Conservation (phyloP, 805 yeast species). For the Yamadazyma endophytica region DNA sequence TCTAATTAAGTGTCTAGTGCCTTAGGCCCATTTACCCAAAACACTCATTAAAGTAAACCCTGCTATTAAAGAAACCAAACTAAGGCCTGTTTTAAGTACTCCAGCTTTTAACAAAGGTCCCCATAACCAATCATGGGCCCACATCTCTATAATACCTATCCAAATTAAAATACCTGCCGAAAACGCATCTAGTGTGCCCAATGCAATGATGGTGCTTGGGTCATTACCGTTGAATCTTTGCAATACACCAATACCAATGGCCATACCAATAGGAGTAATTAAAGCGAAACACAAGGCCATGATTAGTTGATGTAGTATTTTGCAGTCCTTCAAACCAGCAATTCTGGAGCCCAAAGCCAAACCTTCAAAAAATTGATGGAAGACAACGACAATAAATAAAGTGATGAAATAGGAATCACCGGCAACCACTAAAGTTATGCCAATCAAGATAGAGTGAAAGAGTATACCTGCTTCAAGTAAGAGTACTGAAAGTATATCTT, state of each 20-base stretch:
- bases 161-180: slow-evolving; percentile 30
- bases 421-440: slow-evolving; percentile 26
- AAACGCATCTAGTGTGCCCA: slow-evolving; percentile 29
- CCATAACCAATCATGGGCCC: slow-evolving; percentile 25
- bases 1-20: too few species aligned
- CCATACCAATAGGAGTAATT: slow-evolving; percentile 29
- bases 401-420: slow-evolving; percentile 25
- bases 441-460: slow-evolving; percentile 27
- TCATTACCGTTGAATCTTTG: slow-evolving; percentile 25
- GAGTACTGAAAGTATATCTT: slow-evolving; percentile 11
- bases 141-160: slow-evolving; percentile 28
- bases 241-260: slow-evolving; percentile 26
- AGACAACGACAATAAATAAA: slow-evolving; percentile 25
- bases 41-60: slow-evolving; percentile 27
- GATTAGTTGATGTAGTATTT: slow-evolving; percentile 7
- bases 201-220: slow-evolving; percentile 24
- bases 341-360: slow-evolving; percentile 25
- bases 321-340: slow-evolving; percentile 6
- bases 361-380: slow-evolving; percentile 31
- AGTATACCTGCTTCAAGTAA: slow-evolving; percentile 25
- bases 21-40: slow-evolving; percentile 31
- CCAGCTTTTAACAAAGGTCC: slow-evolving; percentile 17
- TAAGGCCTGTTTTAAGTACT: slow-evolving; percentile 10
- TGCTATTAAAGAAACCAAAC: slow-evolving; percentile 14
- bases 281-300: slow-evolving; percentile 20